phyloP scores from a whole-genome alignment of 2,329 filamentous ascomycete genomes.

The Bipolaris victoriae region DNA sequence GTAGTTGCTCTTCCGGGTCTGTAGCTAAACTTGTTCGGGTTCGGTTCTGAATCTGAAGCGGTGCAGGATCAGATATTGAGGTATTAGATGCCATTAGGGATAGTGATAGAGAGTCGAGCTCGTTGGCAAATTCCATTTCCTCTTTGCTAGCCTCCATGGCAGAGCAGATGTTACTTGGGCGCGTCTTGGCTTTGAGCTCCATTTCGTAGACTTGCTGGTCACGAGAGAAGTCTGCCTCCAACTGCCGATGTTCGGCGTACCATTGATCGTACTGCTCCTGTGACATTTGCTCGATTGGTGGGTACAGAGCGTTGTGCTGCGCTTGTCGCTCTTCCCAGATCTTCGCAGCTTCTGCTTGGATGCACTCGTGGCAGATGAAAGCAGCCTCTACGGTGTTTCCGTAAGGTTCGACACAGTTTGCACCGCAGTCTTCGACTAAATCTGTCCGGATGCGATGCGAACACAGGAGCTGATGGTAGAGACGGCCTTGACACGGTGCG shows the following conservation, averaged over 20 bases:
- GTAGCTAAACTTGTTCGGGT: constrained; percentile 34
- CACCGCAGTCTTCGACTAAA: constrained; percentile 44
- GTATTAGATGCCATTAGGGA: constrained; percentile 35
- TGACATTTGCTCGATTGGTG: constrained; percentile 37
- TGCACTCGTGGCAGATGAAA: constrained; percentile 44
- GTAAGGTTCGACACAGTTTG: constrained; percentile 43
- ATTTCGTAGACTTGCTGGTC: constrained; percentile 37
- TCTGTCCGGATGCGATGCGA: constrained; percentile 47
- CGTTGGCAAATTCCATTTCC: constrained; percentile 39
- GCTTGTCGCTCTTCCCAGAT: constrained; percentile 39
- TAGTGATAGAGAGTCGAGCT: constrained; percentile 42
- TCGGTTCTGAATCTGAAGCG: constrained; percentile 21
- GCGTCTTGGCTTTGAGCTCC: constrained; percentile 30
- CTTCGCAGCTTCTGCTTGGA: constrained; percentile 34
- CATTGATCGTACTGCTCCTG: constrained; percentile 42
- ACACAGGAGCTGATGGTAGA: constrained; percentile 46
- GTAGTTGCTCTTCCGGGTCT: constrained; percentile 45
- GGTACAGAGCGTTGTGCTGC: constrained; percentile 37
- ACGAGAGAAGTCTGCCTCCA: constrained; percentile 36
- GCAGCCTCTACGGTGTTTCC: constrained; percentile 23
- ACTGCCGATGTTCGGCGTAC: constrained; percentile 37
- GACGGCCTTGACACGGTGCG: constrained; percentile 42
- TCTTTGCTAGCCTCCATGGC: constrained; percentile 39
- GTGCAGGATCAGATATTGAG: constrained; percentile 8
- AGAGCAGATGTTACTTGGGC: constrained; percentile 41